A percentile compares a stretch with the other conserved stretches of the same genome.
phyloP scores from a whole-genome alignment of 352 stramenopile genomes.

The Phytophthora europaea region DNA sequence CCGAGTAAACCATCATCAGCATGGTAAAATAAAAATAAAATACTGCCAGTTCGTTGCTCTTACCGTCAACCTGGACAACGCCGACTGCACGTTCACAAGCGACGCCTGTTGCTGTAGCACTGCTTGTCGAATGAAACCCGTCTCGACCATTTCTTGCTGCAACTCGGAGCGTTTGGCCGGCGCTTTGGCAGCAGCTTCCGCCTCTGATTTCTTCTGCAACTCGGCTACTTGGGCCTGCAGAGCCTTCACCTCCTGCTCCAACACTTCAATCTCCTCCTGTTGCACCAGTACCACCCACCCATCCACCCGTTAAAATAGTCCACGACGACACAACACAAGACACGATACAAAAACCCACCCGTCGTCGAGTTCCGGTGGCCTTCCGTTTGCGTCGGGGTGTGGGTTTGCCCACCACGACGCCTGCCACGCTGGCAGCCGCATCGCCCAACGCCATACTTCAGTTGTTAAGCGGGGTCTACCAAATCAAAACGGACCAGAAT shows the following conservation, averaged over 20 bases:
- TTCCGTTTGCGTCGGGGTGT: constrained; percentile 24
- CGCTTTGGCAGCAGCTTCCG: neutral
- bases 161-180: constrained; percentile 7
- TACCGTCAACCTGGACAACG: constrained; percentile 39
- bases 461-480: too few relatives aligned
- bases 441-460: neutral
- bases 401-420: neutral
- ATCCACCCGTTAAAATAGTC: neutral
- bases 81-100: constrained; percentile 47
- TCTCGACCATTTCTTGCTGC: constrained; percentile 25
- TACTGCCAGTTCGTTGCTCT: neutral
- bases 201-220: constrained; percentile 16
- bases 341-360: constrained; percentile 4
- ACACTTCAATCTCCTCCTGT: constrained; percentile 31
- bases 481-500: neutral
- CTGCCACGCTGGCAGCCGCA: neutral
- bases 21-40: neutral
- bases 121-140: constrained; percentile 34
- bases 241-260: constrained; percentile 26
- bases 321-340: neutral
- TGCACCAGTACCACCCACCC: neutral
- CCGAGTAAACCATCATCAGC: neutral
- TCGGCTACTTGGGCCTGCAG: constrained; percentile 21
- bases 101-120: constrained; percentile 42
- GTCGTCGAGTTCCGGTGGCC: constrained; percentile 24